Base-by-base conservation (phyloP, 768 basidiomycete genomes). In the Mycena epipterygia region DNA sequence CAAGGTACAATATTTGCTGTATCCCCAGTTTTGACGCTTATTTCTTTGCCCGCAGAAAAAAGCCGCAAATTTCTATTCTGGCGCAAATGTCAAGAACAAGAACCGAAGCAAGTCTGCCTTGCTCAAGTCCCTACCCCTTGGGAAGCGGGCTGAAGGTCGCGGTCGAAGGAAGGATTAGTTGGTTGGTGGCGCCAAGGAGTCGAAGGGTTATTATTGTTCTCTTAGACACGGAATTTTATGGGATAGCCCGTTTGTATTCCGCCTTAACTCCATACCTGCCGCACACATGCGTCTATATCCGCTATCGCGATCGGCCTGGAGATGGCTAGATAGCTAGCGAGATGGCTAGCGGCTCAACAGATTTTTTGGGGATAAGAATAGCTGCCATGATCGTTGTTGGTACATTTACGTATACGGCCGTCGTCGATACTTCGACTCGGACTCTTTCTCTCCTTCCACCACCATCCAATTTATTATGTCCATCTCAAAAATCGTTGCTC, bases 401-500 rank as follows among this genome's bases (percentile, higher is more conserved):
- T 23, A 42, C 13, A 14, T 37, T 37, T 57, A 66, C 55, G 53
- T 48, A 37, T 7, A 42, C n/a, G 12, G 2, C 17, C 51, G 6
- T 30, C 39, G 29, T n/a, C n/a, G n/a, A n/a, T n/a, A n/a, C n/a
- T 5, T 35, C 16, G 25, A 41, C 4, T 6, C 11, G 4, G 23
- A 53, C 21, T 42, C 39, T 11, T 13, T 16, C 32, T n/a, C 58
- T 51, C 44, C 77, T 75, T 67, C 49, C 21, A 76, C 72, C 68
- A 75, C 77, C 76, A 75, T 79, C 77, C 32, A 35, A 27, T 21
- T 21, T 32, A 77, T 79, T 85, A 97, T 98, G 96, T 95, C 96
- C 78, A 90, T 97, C 87, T 91, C 91, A 67, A 96, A 96, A 86
- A 84, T 98, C 79, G 88, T 91, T 85, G 96, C 96, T 78, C 95